phyloP scores from a whole-genome alignment of 1,284 basidiomycete species.

The Trametes polyzona region DNA sequence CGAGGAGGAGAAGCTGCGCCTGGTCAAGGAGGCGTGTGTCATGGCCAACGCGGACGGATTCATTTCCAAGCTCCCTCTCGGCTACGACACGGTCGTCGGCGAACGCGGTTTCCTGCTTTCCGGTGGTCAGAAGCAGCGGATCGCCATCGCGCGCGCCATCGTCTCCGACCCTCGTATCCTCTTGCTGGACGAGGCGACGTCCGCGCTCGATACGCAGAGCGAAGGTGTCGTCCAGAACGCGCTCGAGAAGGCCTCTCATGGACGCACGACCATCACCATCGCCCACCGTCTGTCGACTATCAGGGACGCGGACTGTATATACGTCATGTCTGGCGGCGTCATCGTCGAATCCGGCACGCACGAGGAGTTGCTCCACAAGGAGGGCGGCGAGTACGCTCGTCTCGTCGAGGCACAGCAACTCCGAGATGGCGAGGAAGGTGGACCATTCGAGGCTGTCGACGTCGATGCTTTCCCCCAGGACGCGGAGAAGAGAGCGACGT shows the following conservation, averaged over 20 bases:
- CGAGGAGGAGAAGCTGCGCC: slow-evolving; percentile 75
- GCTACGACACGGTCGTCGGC: slow-evolving; percentile 91
- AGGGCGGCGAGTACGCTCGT: slow-evolving; percentile 72
- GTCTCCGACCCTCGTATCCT: slow-evolving; percentile 88
- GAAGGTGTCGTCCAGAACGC: slow-evolving; percentile 96
- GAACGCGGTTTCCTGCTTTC: slow-evolving; percentile 91
- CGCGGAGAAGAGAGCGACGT: slow-evolving; percentile 42
- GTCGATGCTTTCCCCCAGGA: slow-evolving; percentile 37
- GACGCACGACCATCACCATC: slow-evolving; percentile 80
- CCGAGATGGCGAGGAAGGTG: slow-evolving; percentile 51
- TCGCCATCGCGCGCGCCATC: slow-evolving; percentile 92
- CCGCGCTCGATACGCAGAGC: slow-evolving; percentile 87
- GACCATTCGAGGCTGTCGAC: slow-evolving; percentile 36
- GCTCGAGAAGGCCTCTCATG: slow-evolving; percentile 87
- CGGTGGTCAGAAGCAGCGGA: slow-evolving; percentile 92
- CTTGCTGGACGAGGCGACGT: slow-evolving; percentile 87
- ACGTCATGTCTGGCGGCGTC: slow-evolving; percentile 86
- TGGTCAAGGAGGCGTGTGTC: slow-evolving; percentile 87
- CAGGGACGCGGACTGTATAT: slow-evolving; percentile 80
- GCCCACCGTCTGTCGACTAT: slow-evolving; percentile 81
- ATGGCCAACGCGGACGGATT: slow-evolving; percentile 94
- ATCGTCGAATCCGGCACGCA: slow-evolving; percentile 89
- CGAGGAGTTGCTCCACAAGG: slow-evolving; percentile 67
- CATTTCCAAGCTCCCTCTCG: slow-evolving; percentile 81
- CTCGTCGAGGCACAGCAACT: slow-evolving; percentile 84